A percentile compares a stretch with the other conserved stretches of the same genome.
These are phyloP conservation scores for Urtica urens DNA, from an alignment of 306 rosid genomes.

Conservation along the genomic window DNA sequence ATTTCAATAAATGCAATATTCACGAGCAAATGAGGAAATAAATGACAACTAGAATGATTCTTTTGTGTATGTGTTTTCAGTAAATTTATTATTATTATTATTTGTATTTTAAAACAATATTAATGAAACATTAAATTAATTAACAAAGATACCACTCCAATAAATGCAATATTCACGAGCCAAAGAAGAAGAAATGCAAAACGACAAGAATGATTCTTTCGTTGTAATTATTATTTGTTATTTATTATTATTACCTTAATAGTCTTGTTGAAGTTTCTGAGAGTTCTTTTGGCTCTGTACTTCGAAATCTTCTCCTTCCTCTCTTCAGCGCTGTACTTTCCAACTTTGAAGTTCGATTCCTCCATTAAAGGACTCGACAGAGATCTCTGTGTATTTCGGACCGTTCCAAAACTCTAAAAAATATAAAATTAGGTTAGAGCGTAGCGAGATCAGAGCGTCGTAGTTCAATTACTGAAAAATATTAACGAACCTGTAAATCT, in stretches of 20 bases:
- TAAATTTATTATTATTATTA: background rate
- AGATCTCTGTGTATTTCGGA: constrained; percentile 22
- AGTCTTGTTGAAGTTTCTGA: constrained; percentile 91
- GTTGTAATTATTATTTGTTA: background rate
- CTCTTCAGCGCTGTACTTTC: constrained; percentile 73
- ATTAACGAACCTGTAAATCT: constrained; percentile 92
- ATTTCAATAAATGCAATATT: too few relatives aligned
- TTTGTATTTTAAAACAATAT: too few relatives aligned
- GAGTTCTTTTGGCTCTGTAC: constrained; percentile 84
- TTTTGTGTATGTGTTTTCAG: background rate
- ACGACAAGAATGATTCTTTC: background rate
- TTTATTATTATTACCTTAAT: constrained; percentile 47
- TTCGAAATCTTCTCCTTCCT: constrained; percentile 75
- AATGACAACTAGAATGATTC: background rate
- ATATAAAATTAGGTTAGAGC: too few relatives aligned
- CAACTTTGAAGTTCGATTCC: constrained; percentile 56
- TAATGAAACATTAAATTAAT: too few relatives aligned
- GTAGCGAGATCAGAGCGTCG: too few relatives aligned
- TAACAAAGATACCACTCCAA: too few relatives aligned
- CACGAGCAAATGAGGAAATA: too few relatives aligned
- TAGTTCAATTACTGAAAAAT: too few relatives aligned
- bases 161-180: too few relatives aligned
- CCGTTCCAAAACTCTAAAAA: constrained; percentile 30
- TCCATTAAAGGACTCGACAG: constrained; percentile 32
- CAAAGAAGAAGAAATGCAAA: background rate